Evolutionary conservation across 345 rosid species (phyloP).

Genomic region (Linum lewisii): DNA sequence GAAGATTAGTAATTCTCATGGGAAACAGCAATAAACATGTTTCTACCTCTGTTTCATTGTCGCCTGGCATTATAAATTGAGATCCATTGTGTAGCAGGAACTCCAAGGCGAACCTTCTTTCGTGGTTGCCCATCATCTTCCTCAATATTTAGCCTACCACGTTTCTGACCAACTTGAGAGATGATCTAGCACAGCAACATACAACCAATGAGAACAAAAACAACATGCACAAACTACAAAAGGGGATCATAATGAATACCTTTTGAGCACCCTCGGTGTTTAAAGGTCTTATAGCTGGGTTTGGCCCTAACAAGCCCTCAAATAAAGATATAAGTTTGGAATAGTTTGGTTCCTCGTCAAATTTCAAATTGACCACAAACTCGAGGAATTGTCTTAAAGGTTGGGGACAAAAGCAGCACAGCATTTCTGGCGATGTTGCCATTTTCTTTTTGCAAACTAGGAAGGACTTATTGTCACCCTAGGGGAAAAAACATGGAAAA

Average conservation of each 20-base stretch:
- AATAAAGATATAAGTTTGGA: constrained; percentile 23
- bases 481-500: neutral
- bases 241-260: constrained; percentile 15
- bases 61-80: constrained; percentile 25
- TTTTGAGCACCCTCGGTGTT: constrained; percentile 31
- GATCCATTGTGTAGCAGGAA: constrained; percentile 29
- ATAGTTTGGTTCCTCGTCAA: constrained; percentile 29
- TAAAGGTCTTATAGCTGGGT: constrained; percentile 30
- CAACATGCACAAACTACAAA: neutral
- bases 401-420: constrained; percentile 27
- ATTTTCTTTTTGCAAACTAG: constrained; percentile 31
- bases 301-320: constrained; percentile 23
- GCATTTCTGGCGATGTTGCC: constrained; percentile 26
- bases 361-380: constrained; percentile 27
- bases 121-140: constrained; percentile 26
- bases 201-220: constrained; percentile 1
- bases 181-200: constrained; percentile 39
- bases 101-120: constrained; percentile 28
- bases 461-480: constrained; percentile 30
- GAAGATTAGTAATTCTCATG: too few species aligned
- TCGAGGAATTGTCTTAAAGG: constrained; percentile 25
- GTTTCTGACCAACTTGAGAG: constrained; percentile 35
- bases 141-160: constrained; percentile 24
- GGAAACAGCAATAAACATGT: neutral
- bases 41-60: constrained; percentile 26